Evolutionary conservation across 2,329 filamentous ascomycete species (phyloP).

Genomic region (Cladosporium sp.): DNA sequence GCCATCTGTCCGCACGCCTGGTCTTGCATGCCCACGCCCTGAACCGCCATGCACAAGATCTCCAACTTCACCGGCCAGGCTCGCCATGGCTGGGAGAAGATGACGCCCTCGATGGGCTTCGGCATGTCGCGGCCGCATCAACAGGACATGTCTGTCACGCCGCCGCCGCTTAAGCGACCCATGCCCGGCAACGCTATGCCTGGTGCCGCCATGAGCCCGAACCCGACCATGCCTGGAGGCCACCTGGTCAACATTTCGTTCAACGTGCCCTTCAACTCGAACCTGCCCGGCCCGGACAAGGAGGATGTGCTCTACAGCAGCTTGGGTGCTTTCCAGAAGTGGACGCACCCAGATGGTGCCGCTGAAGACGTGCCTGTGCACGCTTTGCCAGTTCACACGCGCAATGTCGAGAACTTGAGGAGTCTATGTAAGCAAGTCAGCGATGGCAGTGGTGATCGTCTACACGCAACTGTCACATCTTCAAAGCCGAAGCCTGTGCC

Average conservation of each 20-base stretch:
- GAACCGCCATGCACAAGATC: conserved; percentile 58
- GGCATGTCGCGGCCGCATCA: conserved; percentile 45
- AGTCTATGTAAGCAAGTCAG: conserved; percentile 79
- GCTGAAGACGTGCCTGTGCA: conserved; percentile 79
- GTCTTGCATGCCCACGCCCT: conserved; percentile 4
- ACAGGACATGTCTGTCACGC: conserved; percentile 24
- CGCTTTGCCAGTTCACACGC: conserved; percentile 85
- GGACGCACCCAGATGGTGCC: conserved; percentile 87
- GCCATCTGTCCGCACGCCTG: conserved; percentile 14
- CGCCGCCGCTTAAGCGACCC: conserved; percentile 52
- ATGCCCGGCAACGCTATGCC: conserved; percentile 23
- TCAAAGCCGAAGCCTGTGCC: conserved; percentile 65
- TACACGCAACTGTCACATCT: conserved; percentile 79
- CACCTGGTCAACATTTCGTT: conserved; percentile 87
- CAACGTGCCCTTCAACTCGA: conserved; percentile 93
- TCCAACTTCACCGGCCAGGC: conserved; percentile 63
- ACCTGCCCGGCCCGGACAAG: conserved; percentile 84
- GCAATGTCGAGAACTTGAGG: conserved; percentile 76
- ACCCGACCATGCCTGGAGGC: conserved; percentile 70
- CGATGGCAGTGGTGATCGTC: conserved; percentile 57
- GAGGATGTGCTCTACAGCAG: conserved; percentile 95
- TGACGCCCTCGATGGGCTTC: conserved; percentile 60
- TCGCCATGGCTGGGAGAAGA: conserved; percentile 65
- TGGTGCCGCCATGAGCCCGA: conserved; percentile 34
- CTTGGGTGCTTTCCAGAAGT: conserved; percentile 78